Conservation (phyloP, 768 basidiomycete species). For the Steccherinum ochraceum region DNA sequence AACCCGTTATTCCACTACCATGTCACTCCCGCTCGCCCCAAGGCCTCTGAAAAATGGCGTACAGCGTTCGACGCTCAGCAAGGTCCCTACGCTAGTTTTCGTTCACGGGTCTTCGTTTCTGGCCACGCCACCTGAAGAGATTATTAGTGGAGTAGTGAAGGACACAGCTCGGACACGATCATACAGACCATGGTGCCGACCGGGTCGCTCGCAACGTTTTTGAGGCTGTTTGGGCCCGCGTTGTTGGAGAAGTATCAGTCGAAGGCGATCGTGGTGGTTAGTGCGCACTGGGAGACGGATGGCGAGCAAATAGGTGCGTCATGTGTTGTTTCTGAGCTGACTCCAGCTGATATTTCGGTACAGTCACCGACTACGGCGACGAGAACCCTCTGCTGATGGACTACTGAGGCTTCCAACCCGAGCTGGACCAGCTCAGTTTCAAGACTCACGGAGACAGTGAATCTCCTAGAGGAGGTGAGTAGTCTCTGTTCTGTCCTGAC, state of each 20-base stretch:
- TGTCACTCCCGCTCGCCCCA: constrained; percentile 20
- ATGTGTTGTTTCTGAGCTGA: constrained; percentile 1
- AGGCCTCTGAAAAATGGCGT: constrained; percentile 39
- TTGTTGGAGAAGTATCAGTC: constrained; percentile 67
- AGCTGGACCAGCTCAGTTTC: constrained; percentile 60
- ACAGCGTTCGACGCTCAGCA: constrained; percentile 48
- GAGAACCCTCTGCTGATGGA: constrained; percentile 72
- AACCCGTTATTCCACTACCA: too few species aligned
- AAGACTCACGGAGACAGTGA: constrained; percentile 56
- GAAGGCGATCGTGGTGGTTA: constrained; percentile 75
- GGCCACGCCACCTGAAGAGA: constrained; percentile 27
- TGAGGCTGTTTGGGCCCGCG: constrained; percentile 59
- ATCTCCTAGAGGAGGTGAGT: constrained; percentile 48
- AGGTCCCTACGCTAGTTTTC: constrained; percentile 73
- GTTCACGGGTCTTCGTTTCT: constrained; percentile 61
- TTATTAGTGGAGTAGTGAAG: background rate
- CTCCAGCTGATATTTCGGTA: background rate
- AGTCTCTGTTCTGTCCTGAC: background rate
- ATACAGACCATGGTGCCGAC: constrained; percentile 33
- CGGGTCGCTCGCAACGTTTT: constrained; percentile 51
- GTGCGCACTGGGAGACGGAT: constrained; percentile 74
- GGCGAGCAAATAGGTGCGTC: constrained; percentile 49
- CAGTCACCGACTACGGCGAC: constrained; percentile 74
- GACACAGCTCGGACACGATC: constrained; percentile 7
- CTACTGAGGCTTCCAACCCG: constrained; percentile 61